Evolutionary conservation across 2,329 filamentous ascomycete genomes (phyloP), one percentile per base, ranked within the genome.

Genomic region (Pseudocercospora macadamiae): DNA sequence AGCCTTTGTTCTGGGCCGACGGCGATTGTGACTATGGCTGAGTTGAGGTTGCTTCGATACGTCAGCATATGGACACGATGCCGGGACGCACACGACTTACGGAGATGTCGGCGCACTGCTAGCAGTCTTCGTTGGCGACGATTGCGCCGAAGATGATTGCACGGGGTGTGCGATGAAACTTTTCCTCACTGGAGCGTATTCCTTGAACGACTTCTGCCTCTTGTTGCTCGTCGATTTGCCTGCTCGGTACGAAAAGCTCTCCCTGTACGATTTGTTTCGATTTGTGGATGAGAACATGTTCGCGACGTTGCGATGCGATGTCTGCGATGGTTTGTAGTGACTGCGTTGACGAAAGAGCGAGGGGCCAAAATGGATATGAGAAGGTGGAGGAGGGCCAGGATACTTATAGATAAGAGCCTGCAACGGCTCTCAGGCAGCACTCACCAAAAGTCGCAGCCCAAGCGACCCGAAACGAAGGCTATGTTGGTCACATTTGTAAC

Each of bases 1-100:
- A 96, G 88, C 19, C 93, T 86, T 74, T 92, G 67, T 6, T 69
- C 62, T 12, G 67, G 64, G 63, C 93, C 92, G 73, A 97, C 86
- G 69, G 89, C 86, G 70, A 97, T 81, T 54, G 92, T 96, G 76
- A 96, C 83, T 76, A 96, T 96, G 73, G 92, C 89, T 67, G 83
- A 84, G 68, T 59, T 63, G 45, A 60, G 52, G 49, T 69, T 64
- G 42, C 61, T 67, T 37, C 37, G 16, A 45, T 21, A 16, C 9
- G 51, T 64, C 6, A 65, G 60, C 51, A 28, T 34, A 23, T 28
- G 26, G 9, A 10, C 16, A 21, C 12, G 8, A 54, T 51, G 32
- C 18, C 5, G 5, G 36, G 30, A 18, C 7, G 19, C 7, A 10
- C 5, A 16, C 6, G 19, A 64, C 71, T 65, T 63, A 72, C 70